Conservation (phyloP, 2,329 filamentous ascomycete species). For the Rhexocercosporidium sp. region DNA sequence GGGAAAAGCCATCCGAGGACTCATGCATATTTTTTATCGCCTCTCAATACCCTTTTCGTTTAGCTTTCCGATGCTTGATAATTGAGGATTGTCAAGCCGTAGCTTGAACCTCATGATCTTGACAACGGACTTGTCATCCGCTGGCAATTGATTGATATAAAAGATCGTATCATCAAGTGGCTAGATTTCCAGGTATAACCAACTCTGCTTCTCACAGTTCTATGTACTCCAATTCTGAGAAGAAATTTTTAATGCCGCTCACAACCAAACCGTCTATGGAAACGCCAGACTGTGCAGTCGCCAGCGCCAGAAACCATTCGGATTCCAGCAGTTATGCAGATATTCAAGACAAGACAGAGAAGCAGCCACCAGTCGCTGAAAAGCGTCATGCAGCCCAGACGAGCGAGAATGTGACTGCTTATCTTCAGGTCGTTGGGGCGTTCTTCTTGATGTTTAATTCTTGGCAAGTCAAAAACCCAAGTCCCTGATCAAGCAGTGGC, state of each 20-base stretch:
- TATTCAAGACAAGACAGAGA: neutral
- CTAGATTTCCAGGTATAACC: neutral
- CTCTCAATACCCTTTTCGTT: neutral
- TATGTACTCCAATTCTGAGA: neutral
- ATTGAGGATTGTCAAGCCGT: neutral
- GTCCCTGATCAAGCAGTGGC: neutral
- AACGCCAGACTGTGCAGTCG: neutral
- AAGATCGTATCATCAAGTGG: neutral
- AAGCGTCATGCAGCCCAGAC: neutral
- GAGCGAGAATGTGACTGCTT: constrained; percentile 46
- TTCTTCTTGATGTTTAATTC: constrained; percentile 62
- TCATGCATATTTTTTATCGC: neutral
- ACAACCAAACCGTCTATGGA: too few species aligned
- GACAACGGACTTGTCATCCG: neutral
- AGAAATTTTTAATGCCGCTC: too few species aligned
- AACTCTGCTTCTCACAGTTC: neutral
- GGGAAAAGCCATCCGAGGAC: neutral
- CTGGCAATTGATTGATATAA: too few species aligned
- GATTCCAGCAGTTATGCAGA: constrained; percentile 19
- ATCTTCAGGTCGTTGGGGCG: constrained; percentile 57
- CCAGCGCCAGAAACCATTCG: constrained; percentile 9
- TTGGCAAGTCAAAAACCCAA: constrained; percentile 45
- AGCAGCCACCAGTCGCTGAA: neutral
- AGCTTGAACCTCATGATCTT: neutral
- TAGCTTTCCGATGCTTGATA: constrained; percentile 5